Evolutionary conservation across 495 filamentous ascomycete genomes (phyloP), one percentile per base, ranked within the genome.

Genomic region (Xylaria longipes): DNA sequence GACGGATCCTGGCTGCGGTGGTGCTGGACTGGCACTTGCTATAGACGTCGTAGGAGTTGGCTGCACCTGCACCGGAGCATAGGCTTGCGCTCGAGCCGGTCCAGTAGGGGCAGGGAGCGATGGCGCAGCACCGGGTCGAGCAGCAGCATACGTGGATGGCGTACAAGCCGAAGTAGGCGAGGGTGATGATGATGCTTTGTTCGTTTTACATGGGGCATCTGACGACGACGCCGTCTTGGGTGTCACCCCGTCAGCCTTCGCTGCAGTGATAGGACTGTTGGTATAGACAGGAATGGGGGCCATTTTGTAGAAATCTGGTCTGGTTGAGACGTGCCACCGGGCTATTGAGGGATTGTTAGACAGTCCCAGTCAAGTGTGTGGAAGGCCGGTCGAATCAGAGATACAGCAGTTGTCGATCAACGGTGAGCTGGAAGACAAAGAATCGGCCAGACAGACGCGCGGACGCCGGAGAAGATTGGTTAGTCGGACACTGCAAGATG

Each of bases 1-100:
- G 5, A 82, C 75, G 5, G 87, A 82, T 68, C 88, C 90, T 33
- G 90, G 90, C 72, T 92, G 91, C 2, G 91, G 90, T 57, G 87
- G 81, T 35, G 90, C 86, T 15, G 89, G 88, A 17, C 74, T 73
- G 61, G 74, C 57, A 37, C 69, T 73, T 62, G 77, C 39, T 22
- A 72, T 76, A 31, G 78, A 69, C 22, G 76, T 79, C 14, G 79
- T 80, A 37, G 79, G 68, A 25, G 75, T 76, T 43, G 79, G 79
- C 41, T 76, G 78, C 68, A 75, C 39, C 41, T 76, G 78, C 68
- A 75, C 39, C 14, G 74, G 76, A 54, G 68, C 68, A 64, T 73
- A 77, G 27, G 71, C 71, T 29, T 75, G 76, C 20, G 74, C 72
- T 46, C 69, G 62, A 35, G 71, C 71, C 35, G 41, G n/a, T 37